These are phyloP conservation scores for Fusarium succisae DNA, from an alignment of 2,329 filamentous ascomycete genomes.

Conservation along the genomic window DNA sequence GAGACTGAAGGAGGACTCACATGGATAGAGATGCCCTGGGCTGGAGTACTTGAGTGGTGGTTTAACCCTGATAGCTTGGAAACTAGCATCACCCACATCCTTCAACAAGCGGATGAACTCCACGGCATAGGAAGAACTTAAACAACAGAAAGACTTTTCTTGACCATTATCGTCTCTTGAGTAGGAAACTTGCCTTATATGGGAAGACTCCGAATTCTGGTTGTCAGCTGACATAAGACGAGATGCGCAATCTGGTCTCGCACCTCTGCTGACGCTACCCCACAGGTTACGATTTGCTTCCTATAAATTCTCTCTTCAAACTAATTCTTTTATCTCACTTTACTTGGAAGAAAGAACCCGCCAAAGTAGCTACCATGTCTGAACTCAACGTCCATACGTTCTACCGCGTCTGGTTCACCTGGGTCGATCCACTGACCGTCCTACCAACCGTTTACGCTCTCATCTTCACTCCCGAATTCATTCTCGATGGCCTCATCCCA, in stretches of 20 bases:
- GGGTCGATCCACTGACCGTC: conserved; percentile 27
- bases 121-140: neutral
- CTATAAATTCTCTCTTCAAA: neutral
- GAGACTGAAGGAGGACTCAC: neutral
- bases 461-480: conserved; percentile 25
- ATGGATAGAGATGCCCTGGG: conserved; percentile 1
- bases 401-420: conserved; percentile 40
- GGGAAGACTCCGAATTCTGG: neutral
- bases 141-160: neutral
- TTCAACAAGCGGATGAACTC: neutral
- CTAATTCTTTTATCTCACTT: fast-evolving
- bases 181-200: neutral
- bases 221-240: neutral
- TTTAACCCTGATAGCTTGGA: conserved; percentile 7
- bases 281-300: neutral
- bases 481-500: conserved; percentile 33
- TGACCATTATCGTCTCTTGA: neutral
- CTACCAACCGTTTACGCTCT: conserved; percentile 22
- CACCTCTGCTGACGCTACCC: neutral
- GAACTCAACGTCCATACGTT: conserved; percentile 8
- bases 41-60: conserved; percentile 17
- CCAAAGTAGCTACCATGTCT: neutral
- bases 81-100: neutral
- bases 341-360: neutral
- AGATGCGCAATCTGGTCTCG: neutral